Evolutionary conservation across 345 rosid genomes (phyloP).

Genomic region (Lagerstroemia speciosa): DNA sequence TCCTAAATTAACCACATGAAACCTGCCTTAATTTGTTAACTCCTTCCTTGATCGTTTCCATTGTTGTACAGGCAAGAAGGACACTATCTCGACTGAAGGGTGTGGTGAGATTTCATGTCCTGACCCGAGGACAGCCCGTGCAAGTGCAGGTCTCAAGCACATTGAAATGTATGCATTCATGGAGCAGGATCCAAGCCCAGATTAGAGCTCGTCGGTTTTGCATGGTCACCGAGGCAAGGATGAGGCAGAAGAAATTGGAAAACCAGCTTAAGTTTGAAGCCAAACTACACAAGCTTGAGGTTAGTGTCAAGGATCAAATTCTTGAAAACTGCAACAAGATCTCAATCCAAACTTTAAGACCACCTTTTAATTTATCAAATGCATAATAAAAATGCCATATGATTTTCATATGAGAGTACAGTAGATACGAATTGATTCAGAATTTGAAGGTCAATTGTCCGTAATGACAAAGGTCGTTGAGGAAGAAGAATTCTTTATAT

Average conservation of each 20-base stretch:
- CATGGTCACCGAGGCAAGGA: constrained; percentile 73
- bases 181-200: constrained; percentile 68
- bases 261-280: constrained; percentile 69
- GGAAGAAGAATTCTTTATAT: too few species aligned
- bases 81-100: constrained; percentile 31
- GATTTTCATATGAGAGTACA: too few species aligned
- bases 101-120: constrained; percentile 45
- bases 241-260: too few species aligned
- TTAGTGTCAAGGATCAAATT: constrained; percentile 3
- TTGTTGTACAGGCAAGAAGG: constrained; percentile 51
- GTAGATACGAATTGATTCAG: too few species aligned
- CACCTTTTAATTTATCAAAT: too few species aligned
- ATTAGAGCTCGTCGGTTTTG: constrained; percentile 48
- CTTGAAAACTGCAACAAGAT: not conserved
- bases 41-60: not conserved
- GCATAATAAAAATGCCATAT: too few species aligned
- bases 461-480: too few species aligned
- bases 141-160: constrained; percentile 49
- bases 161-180: constrained; percentile 47
- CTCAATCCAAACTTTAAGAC: too few species aligned
- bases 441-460: too few species aligned
- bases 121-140: constrained; percentile 42
- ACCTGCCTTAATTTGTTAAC: not conserved
- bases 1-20: not conserved
- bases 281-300: constrained; percentile 62